Evolutionary conservation across 164 flowering plant genomes (phyloP), one percentile per base, ranked within the genome.

Genomic region (Chimonanthus praecox): DNA sequence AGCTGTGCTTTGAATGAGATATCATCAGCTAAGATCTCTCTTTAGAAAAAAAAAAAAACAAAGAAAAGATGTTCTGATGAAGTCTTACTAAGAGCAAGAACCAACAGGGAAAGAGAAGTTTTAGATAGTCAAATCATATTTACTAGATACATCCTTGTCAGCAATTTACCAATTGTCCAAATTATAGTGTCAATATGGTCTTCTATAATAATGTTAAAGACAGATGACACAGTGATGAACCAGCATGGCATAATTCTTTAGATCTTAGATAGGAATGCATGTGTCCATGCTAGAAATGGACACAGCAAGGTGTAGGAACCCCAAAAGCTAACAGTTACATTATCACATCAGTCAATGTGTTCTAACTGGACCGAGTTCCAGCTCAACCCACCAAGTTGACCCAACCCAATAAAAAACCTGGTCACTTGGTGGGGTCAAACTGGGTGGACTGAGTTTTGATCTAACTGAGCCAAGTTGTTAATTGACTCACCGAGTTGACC

Each of bases 11-110:
- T 45, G 20, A 20, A 43, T 48, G 47, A 69, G 50, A 69, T 45
- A 66, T 21, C 16, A 68, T 6, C 13, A 48, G 33, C 10, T 18
- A 49, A 8, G 4, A 7, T 6, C 47, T n/a, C 54, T n/a, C 9
- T 66, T 66, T 48, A 63, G 48, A 66, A 66, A 10, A 66, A 54
- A n/a, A n/a, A n/a, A n/a, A 54, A 54, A 54, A 63, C 21, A 63
- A 18, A 33, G 46, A 63, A 21, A 63, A 63, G 2, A 10, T 10
- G 66, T 33, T 3, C 1, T 15, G 60, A 11, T n/a, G 4, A 8
- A 4, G 9, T n/a, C 10, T 20, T 21, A 20, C 16, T 18, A 63
- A 63, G 5, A 9, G 46, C 10, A 63, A 43, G 21, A 33, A 63
- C 21, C 10, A 63, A 20, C 44, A 63, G 66, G 44, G 43, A 63